phyloP scores from a whole-genome alignment of 2,329 filamentous ascomycete species.

The Aureobasidium subglaciale region DNA sequence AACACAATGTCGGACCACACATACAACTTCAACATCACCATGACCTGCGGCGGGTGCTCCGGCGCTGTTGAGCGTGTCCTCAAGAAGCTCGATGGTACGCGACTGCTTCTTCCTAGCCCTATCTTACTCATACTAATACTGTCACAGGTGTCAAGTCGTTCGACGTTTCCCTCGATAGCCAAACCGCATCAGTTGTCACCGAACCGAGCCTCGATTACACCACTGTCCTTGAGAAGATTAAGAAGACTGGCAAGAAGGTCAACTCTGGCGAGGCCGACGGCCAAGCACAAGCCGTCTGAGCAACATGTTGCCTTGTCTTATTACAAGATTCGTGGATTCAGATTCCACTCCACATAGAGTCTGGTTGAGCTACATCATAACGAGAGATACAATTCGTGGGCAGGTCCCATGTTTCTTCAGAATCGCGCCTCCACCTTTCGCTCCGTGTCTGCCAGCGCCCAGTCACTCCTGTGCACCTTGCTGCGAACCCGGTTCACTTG shows the following conservation, averaged over 20 bases:
- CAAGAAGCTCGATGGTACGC: slow-evolving; percentile 79
- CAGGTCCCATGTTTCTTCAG: slow-evolving; percentile 27
- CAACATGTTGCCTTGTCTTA: slow-evolving; percentile 5
- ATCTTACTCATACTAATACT: background rate
- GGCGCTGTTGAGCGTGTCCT: slow-evolving; percentile 87
- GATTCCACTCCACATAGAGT: too few species aligned
- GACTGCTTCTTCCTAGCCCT: background rate
- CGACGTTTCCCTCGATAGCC: slow-evolving; percentile 79
- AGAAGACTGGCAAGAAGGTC: slow-evolving; percentile 92
- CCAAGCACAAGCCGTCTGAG: slow-evolving; percentile 31
- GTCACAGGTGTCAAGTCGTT: slow-evolving; percentile 73
- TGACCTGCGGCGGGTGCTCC: slow-evolving; percentile 95
- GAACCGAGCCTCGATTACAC: slow-evolving; percentile 65
- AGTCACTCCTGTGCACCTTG: slow-evolving; percentile 59
- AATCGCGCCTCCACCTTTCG: slow-evolving; percentile 68
- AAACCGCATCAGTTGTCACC: slow-evolving; percentile 72
- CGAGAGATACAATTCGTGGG: background rate
- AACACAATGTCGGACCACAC: slow-evolving; percentile 65
- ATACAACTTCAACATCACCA: slow-evolving; percentile 91
- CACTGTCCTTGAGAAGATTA: slow-evolving; percentile 77
- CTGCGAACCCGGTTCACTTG: slow-evolving; percentile 65
- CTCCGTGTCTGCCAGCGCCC: slow-evolving; percentile 70
- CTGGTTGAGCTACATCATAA: background rate
- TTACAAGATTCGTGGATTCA: background rate
- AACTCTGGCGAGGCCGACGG: slow-evolving; percentile 69